These are phyloP conservation scores for Cyphellophora attinorum DNA, from an alignment of 2,329 filamentous ascomycete genomes.

Conservation along the genomic window DNA sequence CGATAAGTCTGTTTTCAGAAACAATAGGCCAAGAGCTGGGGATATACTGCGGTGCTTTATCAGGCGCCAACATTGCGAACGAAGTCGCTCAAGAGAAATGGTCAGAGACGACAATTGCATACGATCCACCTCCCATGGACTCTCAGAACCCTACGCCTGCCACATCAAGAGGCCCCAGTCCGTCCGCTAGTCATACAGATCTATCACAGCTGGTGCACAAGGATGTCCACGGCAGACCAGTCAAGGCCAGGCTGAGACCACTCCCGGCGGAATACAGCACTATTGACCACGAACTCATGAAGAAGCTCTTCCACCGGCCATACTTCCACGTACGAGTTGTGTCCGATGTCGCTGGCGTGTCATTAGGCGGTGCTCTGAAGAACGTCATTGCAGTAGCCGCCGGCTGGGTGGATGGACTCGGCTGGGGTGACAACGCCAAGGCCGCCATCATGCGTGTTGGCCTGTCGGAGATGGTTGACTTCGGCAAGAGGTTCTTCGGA, in stretches of 20 bases:
- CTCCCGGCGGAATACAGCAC: constrained; percentile 76
- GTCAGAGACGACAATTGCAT: constrained; percentile 93
- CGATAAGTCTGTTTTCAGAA: constrained; percentile 85
- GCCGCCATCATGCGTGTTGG: constrained; percentile 97
- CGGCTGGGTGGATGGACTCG: constrained; percentile 87
- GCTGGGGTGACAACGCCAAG: constrained; percentile 98
- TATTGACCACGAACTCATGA: constrained; percentile 74
- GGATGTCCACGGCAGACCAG: constrained; percentile 57
- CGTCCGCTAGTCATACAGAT: constrained; percentile 41
- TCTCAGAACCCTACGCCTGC: constrained; percentile 61
- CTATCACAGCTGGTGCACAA: constrained; percentile 50
- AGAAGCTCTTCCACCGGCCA: constrained; percentile 81
- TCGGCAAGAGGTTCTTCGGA: constrained; percentile 86
- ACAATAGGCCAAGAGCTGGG: constrained; percentile 82
- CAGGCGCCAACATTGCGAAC: constrained; percentile 89
- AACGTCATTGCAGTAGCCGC: constrained; percentile 93
- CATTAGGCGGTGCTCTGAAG: constrained; percentile 87
- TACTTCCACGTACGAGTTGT: constrained; percentile 98
- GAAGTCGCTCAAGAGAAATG: constrained; percentile 95
- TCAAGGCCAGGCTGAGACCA: constrained; percentile 61
- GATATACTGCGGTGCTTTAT: constrained; percentile 94
- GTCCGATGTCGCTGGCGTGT: constrained; percentile 91
- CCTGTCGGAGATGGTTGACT: constrained; percentile 91
- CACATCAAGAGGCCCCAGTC: constrained; percentile 41
- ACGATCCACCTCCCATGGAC: constrained; percentile 85